These are phyloP conservation scores for Breynia disticha DNA, from an alignment of 441 rosid genomes.

Conservation along the genomic window DNA sequence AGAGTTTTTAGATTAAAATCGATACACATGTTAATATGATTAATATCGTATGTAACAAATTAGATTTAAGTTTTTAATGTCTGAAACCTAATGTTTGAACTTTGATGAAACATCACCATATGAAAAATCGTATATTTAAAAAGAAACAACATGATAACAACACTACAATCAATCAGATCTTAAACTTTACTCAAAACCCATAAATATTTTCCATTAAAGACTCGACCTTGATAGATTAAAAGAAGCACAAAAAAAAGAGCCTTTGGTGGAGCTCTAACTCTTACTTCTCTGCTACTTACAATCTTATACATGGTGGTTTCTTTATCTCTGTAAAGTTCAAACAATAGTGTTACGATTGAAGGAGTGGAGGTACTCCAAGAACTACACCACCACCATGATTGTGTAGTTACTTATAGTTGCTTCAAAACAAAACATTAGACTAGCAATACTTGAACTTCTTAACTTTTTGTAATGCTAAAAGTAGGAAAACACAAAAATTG, in stretches of 20 bases:
- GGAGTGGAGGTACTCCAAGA: background rate
- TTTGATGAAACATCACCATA: no score
- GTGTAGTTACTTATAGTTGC: background rate
- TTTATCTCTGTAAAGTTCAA: background rate
- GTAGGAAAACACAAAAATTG: no score
- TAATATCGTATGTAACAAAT: no score
- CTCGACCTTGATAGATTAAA: constrained; percentile 27
- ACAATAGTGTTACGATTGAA: background rate
- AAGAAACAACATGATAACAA: no score
- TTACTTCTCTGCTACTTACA: constrained; percentile 19
- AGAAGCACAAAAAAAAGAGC: constrained; percentile 21
- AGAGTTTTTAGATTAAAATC: no score
- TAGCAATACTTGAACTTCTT: no score
- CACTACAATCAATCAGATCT: no score
- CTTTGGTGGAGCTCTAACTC: constrained; percentile 24
- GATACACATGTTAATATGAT: no score
- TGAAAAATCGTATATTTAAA: no score
- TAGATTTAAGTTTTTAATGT: no score
- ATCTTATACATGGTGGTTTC: constrained; percentile 26
- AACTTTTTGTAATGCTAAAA: no score
- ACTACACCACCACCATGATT: background rate
- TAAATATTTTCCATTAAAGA: background rate
- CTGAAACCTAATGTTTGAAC: no score
- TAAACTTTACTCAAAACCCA: background rate
- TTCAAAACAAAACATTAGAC: background rate